A percentile compares a stretch with the other conserved stretches of the same genome.
Conservation (phyloP, 345 rosid genomes). For the Sisymbrium altissimum region DNA sequence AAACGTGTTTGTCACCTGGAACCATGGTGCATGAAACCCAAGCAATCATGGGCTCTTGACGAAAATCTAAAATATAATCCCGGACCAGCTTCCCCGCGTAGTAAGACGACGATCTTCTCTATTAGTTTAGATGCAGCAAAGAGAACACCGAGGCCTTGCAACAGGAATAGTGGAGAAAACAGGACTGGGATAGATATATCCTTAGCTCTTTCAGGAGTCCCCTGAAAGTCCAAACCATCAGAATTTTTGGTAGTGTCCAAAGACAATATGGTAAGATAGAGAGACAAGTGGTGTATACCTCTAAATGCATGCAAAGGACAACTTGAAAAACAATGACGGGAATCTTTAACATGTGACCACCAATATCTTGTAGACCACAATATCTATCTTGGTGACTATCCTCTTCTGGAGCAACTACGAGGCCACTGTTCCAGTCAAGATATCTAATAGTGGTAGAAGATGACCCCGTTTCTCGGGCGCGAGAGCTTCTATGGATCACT, state of each 20-base stretch:
- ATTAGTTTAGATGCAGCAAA: conserved; percentile 71
- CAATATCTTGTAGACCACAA: conserved; percentile 86
- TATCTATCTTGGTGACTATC: conserved; percentile 53
- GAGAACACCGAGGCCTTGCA: conserved; percentile 85
- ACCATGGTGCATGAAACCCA: conserved; percentile 93
- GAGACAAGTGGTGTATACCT: conserved; percentile 51
- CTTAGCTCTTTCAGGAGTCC: conserved; percentile 84
- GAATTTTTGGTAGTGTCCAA: conserved; percentile 26
- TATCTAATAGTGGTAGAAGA: conserved; percentile 58
- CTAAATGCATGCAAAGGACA: conserved; percentile 87
- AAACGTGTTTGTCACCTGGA: conserved; percentile 57
- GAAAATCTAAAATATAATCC: conserved; percentile 76
- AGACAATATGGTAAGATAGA: conserved; percentile 19
- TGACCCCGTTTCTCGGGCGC: conserved; percentile 53
- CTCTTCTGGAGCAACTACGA: conserved; percentile 64
- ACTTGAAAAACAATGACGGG: conserved; percentile 85
- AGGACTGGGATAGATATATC: conserved; percentile 69
- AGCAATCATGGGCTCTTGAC: conserved; percentile 69
- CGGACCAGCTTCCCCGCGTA: conserved; percentile 63
- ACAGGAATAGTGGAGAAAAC: conserved; percentile 82
- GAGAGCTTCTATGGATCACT: conserved; percentile 67
- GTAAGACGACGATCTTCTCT: conserved; percentile 69
- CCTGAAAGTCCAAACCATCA: conserved; percentile 53
- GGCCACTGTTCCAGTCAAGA: conserved; percentile 93
- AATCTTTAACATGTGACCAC: conserved; percentile 91